These are phyloP conservation scores for Penicillium paradoxum DNA, from an alignment of 495 filamentous ascomycete genomes.

Conservation along the genomic window DNA sequence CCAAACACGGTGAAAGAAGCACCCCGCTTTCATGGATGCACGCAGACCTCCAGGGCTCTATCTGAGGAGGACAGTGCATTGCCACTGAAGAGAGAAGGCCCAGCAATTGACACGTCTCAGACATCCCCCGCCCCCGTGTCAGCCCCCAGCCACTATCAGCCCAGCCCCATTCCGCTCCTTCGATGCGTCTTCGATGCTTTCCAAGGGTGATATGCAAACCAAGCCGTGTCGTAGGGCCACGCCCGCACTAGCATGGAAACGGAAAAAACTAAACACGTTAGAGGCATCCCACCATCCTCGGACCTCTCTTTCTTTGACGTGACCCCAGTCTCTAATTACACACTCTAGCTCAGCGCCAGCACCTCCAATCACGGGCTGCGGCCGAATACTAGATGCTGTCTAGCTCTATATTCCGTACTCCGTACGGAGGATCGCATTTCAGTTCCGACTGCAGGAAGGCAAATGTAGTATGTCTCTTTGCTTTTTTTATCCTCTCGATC, in stretches of 20 bases:
- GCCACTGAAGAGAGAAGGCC: neutral
- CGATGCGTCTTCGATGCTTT: conserved; percentile 38
- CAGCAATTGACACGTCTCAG: conserved; percentile 9
- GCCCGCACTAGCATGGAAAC: neutral
- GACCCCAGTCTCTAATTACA: conserved; percentile 4
- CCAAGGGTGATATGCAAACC: conserved; percentile 2
- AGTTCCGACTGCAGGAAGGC: conserved; percentile 1
- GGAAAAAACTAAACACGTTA: conserved; percentile 5
- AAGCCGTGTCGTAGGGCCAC: conserved; percentile 11
- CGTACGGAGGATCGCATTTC: neutral
- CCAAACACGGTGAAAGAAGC: neutral
- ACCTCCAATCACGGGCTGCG: neutral
- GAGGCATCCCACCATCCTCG: conserved; percentile 20
- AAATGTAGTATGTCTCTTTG: neutral
- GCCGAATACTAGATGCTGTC: neutral
- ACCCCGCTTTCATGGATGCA: neutral
- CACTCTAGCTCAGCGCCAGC: neutral
- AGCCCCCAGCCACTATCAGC: conserved; percentile 17
- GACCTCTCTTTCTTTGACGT: conserved; percentile 11
- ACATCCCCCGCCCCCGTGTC: conserved; percentile 3
- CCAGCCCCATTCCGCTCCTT: conserved; percentile 25
- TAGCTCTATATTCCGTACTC: neutral
- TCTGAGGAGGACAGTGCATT: neutral
- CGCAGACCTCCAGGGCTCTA: neutral
- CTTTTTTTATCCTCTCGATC: neutral